These are phyloP conservation scores for Apiospora koreana DNA, from an alignment of 2,329 filamentous ascomycete species.

Conservation along the genomic window DNA sequence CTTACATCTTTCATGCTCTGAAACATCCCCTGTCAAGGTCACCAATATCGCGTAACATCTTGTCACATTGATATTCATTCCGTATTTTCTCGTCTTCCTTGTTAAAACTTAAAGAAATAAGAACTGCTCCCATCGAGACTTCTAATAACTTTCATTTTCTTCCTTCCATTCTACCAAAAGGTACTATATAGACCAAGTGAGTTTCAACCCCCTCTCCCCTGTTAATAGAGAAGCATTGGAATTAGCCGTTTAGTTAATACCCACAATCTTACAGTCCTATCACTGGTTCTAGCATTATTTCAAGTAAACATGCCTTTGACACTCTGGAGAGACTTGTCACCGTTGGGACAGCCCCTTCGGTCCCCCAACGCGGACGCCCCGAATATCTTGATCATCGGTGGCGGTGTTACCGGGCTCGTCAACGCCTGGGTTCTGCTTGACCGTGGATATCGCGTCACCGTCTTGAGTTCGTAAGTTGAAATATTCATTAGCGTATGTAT, in stretches of 20 bases:
- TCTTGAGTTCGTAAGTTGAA: conserved; percentile 34
- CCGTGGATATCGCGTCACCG: conserved; percentile 44
- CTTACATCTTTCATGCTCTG: neutral
- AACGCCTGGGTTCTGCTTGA: conserved; percentile 45
- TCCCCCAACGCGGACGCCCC: conserved; percentile 29
- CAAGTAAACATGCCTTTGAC: conserved; percentile 29
- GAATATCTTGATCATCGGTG: conserved; percentile 32
- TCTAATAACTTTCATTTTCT: neutral
- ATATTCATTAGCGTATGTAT: neutral
- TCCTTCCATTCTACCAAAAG: neutral
- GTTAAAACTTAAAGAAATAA: neutral
- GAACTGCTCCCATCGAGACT: neutral
- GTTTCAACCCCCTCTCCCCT: neutral
- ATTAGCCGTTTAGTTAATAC: neutral
- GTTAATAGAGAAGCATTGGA: too few species aligned
- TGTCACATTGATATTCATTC: neutral
- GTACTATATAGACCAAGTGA: neutral
- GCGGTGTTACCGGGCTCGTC: conserved; percentile 33
- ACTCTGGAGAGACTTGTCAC: conserved; percentile 34
- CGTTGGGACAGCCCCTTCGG: conserved; percentile 27
- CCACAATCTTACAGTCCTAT: neutral
- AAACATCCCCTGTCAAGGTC: neutral
- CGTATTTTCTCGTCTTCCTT: neutral
- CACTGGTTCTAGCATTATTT: neutral
- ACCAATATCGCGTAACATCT: neutral